Evolutionary conservation across 1,284 basidiomycete genomes (phyloP), one percentile per base, ranked within the genome.

Genomic region (Sphaerobolus stellatus): DNA sequence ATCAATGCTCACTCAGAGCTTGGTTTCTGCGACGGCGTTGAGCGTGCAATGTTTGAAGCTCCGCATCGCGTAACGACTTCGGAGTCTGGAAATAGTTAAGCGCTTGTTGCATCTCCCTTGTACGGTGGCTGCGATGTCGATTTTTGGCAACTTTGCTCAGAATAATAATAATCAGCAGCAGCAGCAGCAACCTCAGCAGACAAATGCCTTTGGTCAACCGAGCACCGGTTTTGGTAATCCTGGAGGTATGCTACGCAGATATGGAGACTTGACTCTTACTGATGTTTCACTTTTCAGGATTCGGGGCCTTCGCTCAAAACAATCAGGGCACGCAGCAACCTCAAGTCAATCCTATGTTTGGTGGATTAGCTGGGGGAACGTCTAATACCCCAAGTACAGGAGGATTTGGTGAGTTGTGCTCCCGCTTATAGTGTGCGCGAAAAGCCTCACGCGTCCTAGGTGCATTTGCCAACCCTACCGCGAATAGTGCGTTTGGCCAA

Each of bases 331-430:
- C 22, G n/a, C 40, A 43, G 41, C 41, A 14, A 22, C 41, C 41
- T 13, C 41, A 43, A 43, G 41, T 43, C 28, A 43, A 43, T 14
- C 41, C 41, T 14, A 43, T 43, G 41, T 43, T 43, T 43, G 41
- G 41, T 3, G 28, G 28, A 24, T 27, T 43, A 14, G 41, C 41
- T n/a, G 20, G 7, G 22, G 7, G 22, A 13, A 43, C 7, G 22
- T 4, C 41, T 43, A 3, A 20, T 14, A 43, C 41, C 22, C 41
- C 41, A 4, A 27, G 41, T 43, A 14, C 41, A 22, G 18, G 41
- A 14, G 41, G 41, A 24, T 43, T 43, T 14, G 41, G 41, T 43
- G 13, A 14, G 41, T 43, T 27, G 41, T 43, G 13, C 28, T 43
- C 41, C 11, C 28, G 13, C 20, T 43, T 43, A 11, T 18, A 13